Base-by-base conservation (phyloP, 164 flowering plant genomes). In the Taxillus chinensis region DNA sequence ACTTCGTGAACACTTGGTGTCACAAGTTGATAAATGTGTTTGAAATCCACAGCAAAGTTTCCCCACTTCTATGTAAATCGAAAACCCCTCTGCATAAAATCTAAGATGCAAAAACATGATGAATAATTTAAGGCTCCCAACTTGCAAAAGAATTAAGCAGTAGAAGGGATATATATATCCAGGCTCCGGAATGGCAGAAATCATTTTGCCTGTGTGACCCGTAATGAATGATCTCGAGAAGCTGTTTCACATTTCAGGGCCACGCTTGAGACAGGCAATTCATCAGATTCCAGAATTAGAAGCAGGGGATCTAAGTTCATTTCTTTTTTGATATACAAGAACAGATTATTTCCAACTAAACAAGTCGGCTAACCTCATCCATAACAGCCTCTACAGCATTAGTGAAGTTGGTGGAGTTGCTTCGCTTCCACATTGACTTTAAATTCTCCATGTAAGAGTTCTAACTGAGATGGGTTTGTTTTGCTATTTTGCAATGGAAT, bases 21-120 rank as follows among this genome's bases (percentile, higher is more conserved):
- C 89, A 74, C 79, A 71, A 5, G 77, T 78, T 45, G 99, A 90
- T 62, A 93, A 62, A 69, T 93, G 96, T 55, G 96, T 97, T 79
- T 93, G 97, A 66, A 90, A 66, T 66, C 99, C 99, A 71, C 74
- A 75, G 76, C 67, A 78, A 12, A 77, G 16, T 40, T 63, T 61
- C 75, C 57, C 87, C 86, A 72, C 72, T 68, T 75, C 80, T 86
- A 62, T 62, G 71, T 64, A 93, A 80, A 73, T 89, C 89, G 71
- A 93, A 90, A 66, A 69, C 70, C 15, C 99, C 99, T 64, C 99
- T 93, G 82, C 72, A 75, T n/a, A 56, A n/a, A 55, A 57, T n/a
- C 48, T 8, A 62, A 62, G 7, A 61, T n/a, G 61, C 17, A 38
- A 16, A 7, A 59, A 9, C 17, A n/a, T n/a, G n/a, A 41, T 52